A percentile compares a stretch with the other conserved stretches of the same genome.
Conservation (phyloP, 1,284 basidiomycete species). For the Cystobasidiaceae sp. region DNA sequence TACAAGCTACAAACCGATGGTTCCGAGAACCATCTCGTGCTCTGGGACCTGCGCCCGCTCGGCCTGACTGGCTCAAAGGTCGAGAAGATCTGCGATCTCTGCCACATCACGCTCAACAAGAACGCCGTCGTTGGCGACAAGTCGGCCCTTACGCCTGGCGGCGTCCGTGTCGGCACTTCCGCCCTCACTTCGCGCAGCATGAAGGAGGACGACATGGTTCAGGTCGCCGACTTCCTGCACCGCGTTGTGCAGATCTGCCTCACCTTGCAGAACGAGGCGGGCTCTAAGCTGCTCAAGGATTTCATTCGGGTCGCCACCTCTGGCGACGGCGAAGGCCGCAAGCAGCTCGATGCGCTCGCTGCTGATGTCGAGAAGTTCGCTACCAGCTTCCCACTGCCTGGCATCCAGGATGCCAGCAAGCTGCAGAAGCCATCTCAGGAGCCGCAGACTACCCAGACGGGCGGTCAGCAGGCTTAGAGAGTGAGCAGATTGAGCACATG, state of each 20-base stretch:
- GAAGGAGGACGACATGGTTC: conserved; percentile 66
- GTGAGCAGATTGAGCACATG: too few species aligned
- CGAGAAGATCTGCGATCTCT: conserved; percentile 95
- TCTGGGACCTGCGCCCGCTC: conserved; percentile 95
- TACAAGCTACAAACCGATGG: conserved; percentile 97
- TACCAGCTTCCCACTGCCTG: conserved; percentile 83
- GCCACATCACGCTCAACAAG: conserved; percentile 70
- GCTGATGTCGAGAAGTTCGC: conserved; percentile 75
- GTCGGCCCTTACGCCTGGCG: conserved; percentile 92
- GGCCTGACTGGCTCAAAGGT: conserved; percentile 96
- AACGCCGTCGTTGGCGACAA: conserved; percentile 94
- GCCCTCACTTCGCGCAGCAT: conserved; percentile 94
- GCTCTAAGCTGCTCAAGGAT: conserved; percentile 91
- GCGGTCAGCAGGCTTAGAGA: neutral
- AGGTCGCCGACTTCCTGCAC: conserved; percentile 89
- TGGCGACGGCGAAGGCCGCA: conserved; percentile 63
- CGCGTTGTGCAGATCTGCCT: conserved; percentile 84
- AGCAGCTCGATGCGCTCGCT: conserved; percentile 63
- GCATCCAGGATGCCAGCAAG: conserved; percentile 53
- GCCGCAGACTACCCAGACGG: conserved; percentile 24
- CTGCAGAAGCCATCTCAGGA: conserved; percentile 14
- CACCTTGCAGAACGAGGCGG: conserved; percentile 85
- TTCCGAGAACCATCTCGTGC: conserved; percentile 94
- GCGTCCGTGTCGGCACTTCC: conserved; percentile 91
- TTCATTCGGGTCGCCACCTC: conserved; percentile 78